Evolutionary conservation across 2,329 filamentous ascomycete genomes (phyloP), one percentile per base, ranked within the genome.

Genomic region (Apiospora aurea): DNA sequence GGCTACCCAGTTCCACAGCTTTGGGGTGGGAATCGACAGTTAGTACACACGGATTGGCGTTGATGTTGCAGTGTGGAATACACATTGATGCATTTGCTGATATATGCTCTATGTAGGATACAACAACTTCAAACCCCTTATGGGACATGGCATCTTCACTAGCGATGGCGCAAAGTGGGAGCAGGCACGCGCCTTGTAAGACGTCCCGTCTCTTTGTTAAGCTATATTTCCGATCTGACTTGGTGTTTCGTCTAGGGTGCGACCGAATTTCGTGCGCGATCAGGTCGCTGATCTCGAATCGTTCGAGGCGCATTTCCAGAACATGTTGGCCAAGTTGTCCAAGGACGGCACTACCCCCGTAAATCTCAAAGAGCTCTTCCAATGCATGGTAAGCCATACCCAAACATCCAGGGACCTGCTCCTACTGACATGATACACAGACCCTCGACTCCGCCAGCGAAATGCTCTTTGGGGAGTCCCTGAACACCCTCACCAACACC

Each of bases 81-180:
- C 67, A 83, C 83, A 67, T 71, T 77, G 1, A 76, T 79, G 21
- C 26, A 13, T 14, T 5, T 7, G 4, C 47, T 69, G 34, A 69
- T 24, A 1, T n/a, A 13, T 13, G 13, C 24, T 38, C 6, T 61
- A 38, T 41, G 44, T 38, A 69, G 68, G 68, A 6, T 69, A 69
- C 34, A 69, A 69, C 29, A 69, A 69, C 5, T 83, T 86, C 77
- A 76, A 79, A 29, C 85, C 80, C 0, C 78, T 76, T 2, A 76
- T 82, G 29, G 78, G 85, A 4, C 79, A 86, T 51, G 86, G 86
- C 43, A 89, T 91, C 71, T 90, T 91, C 76, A 84, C 83, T 1
- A 83, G 82, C 38, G 88, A 90, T 75, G 89, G 88, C 0, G 75
- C 79, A 14, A 80, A 82, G 38, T 91, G 89, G 89, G 84, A 86